phyloP scores from a whole-genome alignment of 1,139 yeast genomes.

The Blastobotrys illinoisensis region DNA sequence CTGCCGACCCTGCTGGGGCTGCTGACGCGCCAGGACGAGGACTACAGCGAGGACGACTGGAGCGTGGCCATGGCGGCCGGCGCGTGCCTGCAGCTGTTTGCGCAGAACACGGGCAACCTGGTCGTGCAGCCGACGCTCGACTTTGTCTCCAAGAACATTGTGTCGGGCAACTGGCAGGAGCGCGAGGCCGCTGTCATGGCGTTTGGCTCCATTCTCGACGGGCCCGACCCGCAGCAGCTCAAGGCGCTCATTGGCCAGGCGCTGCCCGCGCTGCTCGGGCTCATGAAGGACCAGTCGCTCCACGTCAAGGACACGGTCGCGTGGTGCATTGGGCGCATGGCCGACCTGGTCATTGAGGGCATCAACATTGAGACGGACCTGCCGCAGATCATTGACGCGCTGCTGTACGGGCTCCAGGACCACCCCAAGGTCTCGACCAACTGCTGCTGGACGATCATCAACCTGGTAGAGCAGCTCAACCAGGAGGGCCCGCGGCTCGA shows the following conservation, averaged over 20 bases:
- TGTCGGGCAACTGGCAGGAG: constrained; percentile 64
- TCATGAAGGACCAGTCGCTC: constrained; percentile 67
- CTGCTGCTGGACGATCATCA: constrained; percentile 96
- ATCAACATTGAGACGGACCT: constrained; percentile 61
- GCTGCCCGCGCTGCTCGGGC: constrained; percentile 62
- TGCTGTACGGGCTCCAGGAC: constrained; percentile 72
- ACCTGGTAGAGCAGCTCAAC: constrained; percentile 78
- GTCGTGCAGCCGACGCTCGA: constrained; percentile 79
- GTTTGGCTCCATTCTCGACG: constrained; percentile 92
- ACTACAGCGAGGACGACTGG: constrained; percentile 86
- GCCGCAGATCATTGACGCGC: constrained; percentile 65
- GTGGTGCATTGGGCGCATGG: constrained; percentile 96
- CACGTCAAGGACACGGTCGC: constrained; percentile 97
- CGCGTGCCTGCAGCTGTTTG: constrained; percentile 89
- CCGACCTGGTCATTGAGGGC: constrained; percentile 79
- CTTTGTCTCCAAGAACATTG: constrained; percentile 74
- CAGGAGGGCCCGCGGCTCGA: constrained; percentile 49
- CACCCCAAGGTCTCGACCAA: constrained; percentile 91
- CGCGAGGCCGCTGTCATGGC: constrained; percentile 99
- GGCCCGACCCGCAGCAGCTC: constrained; percentile 77
- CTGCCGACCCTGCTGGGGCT: constrained; percentile 78
- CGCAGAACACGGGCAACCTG: constrained; percentile 81
- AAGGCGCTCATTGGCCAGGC: constrained; percentile 72
- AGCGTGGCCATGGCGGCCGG: constrained; percentile 98
- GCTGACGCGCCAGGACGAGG: constrained; percentile 81